Evolutionary conservation across 75 land plant genomes (phyloP), one percentile per base, ranked within the genome.

Genomic region (Adiantum capillusveneris): DNA sequence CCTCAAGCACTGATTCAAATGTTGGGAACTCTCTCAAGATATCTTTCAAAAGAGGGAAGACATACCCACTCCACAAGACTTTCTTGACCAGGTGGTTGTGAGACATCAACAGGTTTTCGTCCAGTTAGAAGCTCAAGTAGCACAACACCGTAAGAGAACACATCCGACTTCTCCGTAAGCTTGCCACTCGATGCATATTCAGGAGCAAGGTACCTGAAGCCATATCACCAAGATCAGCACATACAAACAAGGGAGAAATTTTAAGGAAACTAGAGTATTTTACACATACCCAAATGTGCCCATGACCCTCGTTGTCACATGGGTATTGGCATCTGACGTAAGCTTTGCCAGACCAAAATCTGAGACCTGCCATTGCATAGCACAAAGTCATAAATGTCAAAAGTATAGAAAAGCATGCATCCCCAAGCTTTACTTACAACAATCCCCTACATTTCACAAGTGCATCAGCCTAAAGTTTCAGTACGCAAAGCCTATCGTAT

Each of bases 301-400:
- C 97, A 91, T 91, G 6, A 91, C 97, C 21, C 97, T 73, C 3
- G 97, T 91, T 18, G 97, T 84, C n/a, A 91, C 83, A 50, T 91
- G 97, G 20, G 94, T 91, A 60, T 75, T 54, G 9, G 70, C 66
- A 21, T 91, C 97, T 9, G 76, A 55, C 59, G 93, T 59, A 51
- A 87, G 68, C 57, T 91, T 91, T 57, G 97, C 97, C 55, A 91
- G 80, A 12, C 95, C 97, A 68, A 91, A 91, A 58, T 91, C 97
- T 29, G 97, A 81, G 50, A 91, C 97, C 93, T 91, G 63, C 56
- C 22, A 30, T 25, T 37, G 69, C 68, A 44, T 64, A 56, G 30
- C 73, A 22, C 9, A n/a, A n/a, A n/a, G n/a, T n/a, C n/a, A n/a
- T n/a, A n/a, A n/a, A n/a, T n/a, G n/a, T n/a, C n/a, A n/a, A n/a